Conservation (phyloP, 768 basidiomycete species). For the Paxillus rubicundulus region DNA sequence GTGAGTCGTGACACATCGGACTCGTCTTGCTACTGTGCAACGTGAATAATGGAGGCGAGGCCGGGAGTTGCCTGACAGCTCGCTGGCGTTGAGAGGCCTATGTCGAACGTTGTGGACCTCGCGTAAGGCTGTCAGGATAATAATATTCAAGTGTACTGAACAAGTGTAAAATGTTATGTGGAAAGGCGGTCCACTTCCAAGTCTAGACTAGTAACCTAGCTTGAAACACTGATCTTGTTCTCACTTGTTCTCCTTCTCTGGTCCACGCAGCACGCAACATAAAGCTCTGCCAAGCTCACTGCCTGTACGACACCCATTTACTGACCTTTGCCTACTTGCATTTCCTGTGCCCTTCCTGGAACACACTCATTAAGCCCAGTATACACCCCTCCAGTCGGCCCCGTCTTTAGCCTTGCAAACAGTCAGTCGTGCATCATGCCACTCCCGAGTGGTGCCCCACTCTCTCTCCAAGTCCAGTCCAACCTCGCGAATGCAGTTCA, state of each 20-base stretch:
- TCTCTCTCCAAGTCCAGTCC: constrained; percentile 59
- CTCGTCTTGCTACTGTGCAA: no score
- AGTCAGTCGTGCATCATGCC: constrained; percentile 51
- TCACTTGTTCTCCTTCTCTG: constrained; percentile 4
- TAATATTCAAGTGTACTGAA: no score
- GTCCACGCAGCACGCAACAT: not conserved
- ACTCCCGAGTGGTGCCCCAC: constrained; percentile 51
- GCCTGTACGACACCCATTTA: not conserved
- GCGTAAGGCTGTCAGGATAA: no score
- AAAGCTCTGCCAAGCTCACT: not conserved
- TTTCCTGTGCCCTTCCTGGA: constrained; percentile 2
- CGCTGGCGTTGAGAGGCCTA: no score
- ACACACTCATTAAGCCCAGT: not conserved
- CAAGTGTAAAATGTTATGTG: no score
- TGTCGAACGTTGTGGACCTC: no score
- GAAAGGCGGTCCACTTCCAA: no score
- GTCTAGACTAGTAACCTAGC: no score
- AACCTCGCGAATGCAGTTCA: constrained; percentile 54
- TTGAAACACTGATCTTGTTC: constrained; percentile 5
- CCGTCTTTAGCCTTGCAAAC: not conserved
- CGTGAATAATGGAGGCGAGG: no score
- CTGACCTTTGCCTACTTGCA: not conserved
- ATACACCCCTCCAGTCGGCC: not conserved
- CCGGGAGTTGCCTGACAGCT: no score
- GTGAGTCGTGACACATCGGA: no score